Evolutionary conservation across 2,329 filamentous ascomycete genomes (phyloP).

Genomic region (Fusarium nodosum): DNA sequence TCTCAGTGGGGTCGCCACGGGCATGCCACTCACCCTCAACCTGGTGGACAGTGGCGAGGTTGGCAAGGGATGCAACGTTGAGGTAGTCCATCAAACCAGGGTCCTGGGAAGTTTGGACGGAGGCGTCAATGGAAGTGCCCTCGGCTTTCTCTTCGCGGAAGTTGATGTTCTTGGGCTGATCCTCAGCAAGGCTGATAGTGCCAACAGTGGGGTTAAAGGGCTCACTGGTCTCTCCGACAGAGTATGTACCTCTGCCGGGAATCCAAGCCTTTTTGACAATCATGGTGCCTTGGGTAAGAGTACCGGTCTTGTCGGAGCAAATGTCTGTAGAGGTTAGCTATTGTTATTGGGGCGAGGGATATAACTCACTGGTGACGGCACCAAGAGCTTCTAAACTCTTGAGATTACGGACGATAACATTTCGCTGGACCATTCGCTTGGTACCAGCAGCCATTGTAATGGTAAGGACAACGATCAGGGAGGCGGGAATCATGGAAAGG

Average conservation of each 20-base stretch:
- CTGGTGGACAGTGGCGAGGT: constrained; percentile 73
- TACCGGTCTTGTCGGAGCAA: constrained; percentile 71
- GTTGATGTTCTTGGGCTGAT: constrained; percentile 55
- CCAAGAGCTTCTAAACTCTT: constrained; percentile 69
- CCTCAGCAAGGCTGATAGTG: constrained; percentile 57
- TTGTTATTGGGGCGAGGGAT: background rate
- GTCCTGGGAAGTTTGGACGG: constrained; percentile 60
- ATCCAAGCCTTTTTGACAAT: constrained; percentile 67
- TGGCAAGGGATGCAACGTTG: constrained; percentile 74
- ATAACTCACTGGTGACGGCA: constrained; percentile 61
- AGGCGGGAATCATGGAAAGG: constrained; percentile 65
- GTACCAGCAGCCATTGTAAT: constrained; percentile 71
- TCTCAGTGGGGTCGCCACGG: constrained; percentile 75
- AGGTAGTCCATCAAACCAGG: constrained; percentile 67
- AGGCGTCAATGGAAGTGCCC: constrained; percentile 47
- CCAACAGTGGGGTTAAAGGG: constrained; percentile 70
- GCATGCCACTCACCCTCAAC: constrained; percentile 70
- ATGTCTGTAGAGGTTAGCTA: constrained; percentile 57
- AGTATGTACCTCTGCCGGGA: constrained; percentile 62
- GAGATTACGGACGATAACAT: constrained; percentile 67
- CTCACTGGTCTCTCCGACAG: constrained; percentile 64
- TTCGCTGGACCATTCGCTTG: constrained; percentile 65
- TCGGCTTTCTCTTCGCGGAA: constrained; percentile 48
- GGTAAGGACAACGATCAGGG: constrained; percentile 66
- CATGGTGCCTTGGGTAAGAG: constrained; percentile 67